Evolutionary conservation across 2,329 filamentous ascomycete genomes (phyloP).

Genomic region (Diaporthe capsici): DNA sequence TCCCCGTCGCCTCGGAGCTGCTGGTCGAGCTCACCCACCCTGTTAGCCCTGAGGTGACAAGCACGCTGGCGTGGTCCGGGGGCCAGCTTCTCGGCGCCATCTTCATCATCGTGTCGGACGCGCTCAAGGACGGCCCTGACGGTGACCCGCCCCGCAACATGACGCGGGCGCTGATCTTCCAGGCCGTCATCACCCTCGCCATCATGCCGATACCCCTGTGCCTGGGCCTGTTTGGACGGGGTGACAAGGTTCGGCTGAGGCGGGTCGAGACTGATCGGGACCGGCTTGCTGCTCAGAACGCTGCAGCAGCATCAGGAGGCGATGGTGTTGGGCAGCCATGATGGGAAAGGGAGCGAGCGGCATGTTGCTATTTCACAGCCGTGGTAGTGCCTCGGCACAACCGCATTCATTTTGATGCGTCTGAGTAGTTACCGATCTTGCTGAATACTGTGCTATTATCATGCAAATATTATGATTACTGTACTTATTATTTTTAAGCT

Average conservation of each 20-base stretch:
- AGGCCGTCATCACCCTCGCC: slow-evolving; percentile 77
- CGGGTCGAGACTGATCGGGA: slow-evolving; percentile 61
- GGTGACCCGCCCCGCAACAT: slow-evolving; percentile 78
- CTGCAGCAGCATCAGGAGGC: slow-evolving; percentile 43
- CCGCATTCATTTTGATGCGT: not conserved
- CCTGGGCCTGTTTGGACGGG: slow-evolving; percentile 78
- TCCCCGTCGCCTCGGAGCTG: slow-evolving; percentile 89
- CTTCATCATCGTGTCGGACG: slow-evolving; percentile 88
- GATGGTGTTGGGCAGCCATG: slow-evolving; percentile 38
- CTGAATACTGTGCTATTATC: not conserved
- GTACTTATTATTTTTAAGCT: not conserved
- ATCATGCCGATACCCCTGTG: slow-evolving; percentile 77
- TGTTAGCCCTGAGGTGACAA: slow-evolving; percentile 86
- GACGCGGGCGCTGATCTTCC: slow-evolving; percentile 81
- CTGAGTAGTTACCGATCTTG: not conserved
- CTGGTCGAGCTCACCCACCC: slow-evolving; percentile 91
- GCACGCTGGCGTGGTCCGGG: slow-evolving; percentile 85
- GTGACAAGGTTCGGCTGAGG: slow-evolving; percentile 64
- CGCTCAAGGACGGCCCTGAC: slow-evolving; percentile 69
- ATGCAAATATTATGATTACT: slow-evolving; percentile 26
- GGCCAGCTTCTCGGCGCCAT: slow-evolving; percentile 88
- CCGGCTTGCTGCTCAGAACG: slow-evolving; percentile 12
- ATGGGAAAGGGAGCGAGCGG: not conserved
- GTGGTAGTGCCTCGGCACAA: not conserved
- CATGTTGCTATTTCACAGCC: not conserved